phyloP scores from a whole-genome alignment of 1,139 yeast genomes.

The Nematodospora anomalae region DNA sequence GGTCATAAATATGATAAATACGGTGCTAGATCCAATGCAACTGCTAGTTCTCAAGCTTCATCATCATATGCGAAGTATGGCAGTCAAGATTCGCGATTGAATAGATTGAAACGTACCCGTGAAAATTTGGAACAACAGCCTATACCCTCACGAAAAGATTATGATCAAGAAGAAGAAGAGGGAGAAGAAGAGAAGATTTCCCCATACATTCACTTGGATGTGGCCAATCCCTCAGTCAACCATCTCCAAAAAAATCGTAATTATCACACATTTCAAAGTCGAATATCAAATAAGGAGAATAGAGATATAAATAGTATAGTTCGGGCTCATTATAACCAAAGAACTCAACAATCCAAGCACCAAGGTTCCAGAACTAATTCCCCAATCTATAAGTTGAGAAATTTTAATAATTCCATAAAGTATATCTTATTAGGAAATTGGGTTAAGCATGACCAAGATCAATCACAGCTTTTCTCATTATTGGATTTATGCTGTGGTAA shows the following conservation, averaged over 20 bases:
- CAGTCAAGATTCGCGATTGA: conserved; percentile 3
- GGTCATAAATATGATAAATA: conserved; percentile 43
- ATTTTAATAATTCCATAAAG: conserved; percentile 90
- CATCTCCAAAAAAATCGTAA: conserved; percentile 7
- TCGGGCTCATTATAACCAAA: conserved; percentile 79
- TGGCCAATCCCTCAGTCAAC: conserved; percentile 30
- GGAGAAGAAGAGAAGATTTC: conserved; percentile 18
- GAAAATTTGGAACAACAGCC: conserved; percentile 6
- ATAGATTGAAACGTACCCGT: conserved; percentile 10
- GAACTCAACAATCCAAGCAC: conserved; percentile 68
- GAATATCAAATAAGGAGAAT: conserved; percentile 33
- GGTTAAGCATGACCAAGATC: conserved; percentile 46
- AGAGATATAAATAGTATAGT: conserved; percentile 60
- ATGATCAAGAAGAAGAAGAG: conserved; percentile 8
- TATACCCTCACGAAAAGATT: not conserved
- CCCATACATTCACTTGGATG: conserved; percentile 34
- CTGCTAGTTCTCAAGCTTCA: not conserved
- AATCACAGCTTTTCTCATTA: conserved; percentile 46
- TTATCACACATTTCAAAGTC: conserved; percentile 45
- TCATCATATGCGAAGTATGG: conserved; percentile 6
- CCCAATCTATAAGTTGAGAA: conserved; percentile 81
- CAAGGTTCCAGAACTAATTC: conserved; percentile 67
- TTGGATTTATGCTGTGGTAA: conserved; percentile 95
- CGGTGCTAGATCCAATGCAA: conserved; percentile 22
- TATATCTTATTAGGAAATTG: conserved; percentile 77